These are phyloP conservation scores for Penicillium glabrum DNA, from an alignment of 2,329 filamentous ascomycete species.

Conservation along the genomic window DNA sequence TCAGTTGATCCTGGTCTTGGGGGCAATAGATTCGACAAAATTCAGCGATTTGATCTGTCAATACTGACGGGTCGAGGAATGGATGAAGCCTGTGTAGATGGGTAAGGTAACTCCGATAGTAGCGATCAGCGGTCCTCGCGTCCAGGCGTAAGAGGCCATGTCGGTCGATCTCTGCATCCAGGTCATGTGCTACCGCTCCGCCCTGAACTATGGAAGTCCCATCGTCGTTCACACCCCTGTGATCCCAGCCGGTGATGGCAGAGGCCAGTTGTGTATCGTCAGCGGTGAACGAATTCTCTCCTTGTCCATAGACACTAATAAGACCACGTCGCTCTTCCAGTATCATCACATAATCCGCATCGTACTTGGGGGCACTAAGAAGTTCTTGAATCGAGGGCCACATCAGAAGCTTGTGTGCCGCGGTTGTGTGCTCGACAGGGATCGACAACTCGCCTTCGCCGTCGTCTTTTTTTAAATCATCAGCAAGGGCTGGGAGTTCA, in stretches of 20 bases:
- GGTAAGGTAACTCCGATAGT: constrained; percentile 57
- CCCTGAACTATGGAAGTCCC: not conserved
- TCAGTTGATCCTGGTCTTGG: not conserved
- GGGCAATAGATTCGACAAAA: constrained; percentile 52
- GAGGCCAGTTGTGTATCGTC: constrained; percentile 42
- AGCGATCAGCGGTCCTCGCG: constrained; percentile 48
- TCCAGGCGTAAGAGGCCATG: constrained; percentile 56
- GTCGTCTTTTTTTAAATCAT: constrained; percentile 15
- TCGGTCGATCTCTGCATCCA: constrained; percentile 50
- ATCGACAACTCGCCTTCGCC: constrained; percentile 65
- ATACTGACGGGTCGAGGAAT: constrained; percentile 56
- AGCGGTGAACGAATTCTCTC: constrained; percentile 68
- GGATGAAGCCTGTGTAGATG: constrained; percentile 66
- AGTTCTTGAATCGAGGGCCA: constrained; percentile 69
- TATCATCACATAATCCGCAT: constrained; percentile 71
- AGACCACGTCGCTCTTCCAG: constrained; percentile 73
- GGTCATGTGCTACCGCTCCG: constrained; percentile 1
- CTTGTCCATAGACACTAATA: constrained; percentile 73
- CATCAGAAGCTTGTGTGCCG: constrained; percentile 77
- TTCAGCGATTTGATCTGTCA: constrained; percentile 53
- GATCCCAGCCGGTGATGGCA: not conserved
- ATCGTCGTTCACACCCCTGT: not conserved
- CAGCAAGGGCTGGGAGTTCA: constrained; percentile 4
- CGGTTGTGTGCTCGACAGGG: constrained; percentile 82
- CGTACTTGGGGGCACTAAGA: constrained; percentile 56